Evolutionary conservation across 1,139 yeast genomes (phyloP), one percentile per base, ranked within the genome.

Genomic region (Tardiomyces depauwii): DNA sequence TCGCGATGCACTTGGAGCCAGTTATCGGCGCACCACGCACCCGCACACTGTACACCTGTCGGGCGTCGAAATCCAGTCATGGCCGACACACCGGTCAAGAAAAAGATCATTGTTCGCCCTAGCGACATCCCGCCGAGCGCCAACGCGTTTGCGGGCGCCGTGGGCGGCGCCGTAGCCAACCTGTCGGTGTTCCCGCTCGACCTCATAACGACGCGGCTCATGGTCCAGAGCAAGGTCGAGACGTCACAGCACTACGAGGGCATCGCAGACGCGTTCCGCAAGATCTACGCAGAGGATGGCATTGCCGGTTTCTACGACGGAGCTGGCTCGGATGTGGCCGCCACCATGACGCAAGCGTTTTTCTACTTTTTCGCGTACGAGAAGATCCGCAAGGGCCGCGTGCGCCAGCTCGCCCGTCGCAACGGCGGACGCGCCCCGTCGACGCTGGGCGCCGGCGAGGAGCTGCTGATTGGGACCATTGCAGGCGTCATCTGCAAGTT

Each of bases 361-460:
- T 55, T 63, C 42, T 61, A 87, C 83, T 58, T 72, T 80, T 50
- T 91, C 89, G 48, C 95, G 86, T 52, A 85, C 82, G 63, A 74
- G 80, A 63, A 83, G 78, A 88, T 46, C 88, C 93, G 60, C 80
- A 84, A 72, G 74, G 89, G 73, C 86, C 93, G 53, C 77, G 87
- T 54, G 78, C 82, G 66, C 77, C 83, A 62, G 86, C 91, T 50
- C 57, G 94, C 84, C 58, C 84, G 80, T 62, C 82, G 86, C 74
- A 78, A 77, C 59, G 64, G 82, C 49, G 87, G 86, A 69, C 73
- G 74, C 55, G 71, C 71, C 14, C 68, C 75, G 25, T 82, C 94
- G 30, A 82, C 89, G 47, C 93, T 95, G 14, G 95, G 94, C 65
- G 86, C 91, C 38, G 80, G 85, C 42, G 95, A 86, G 63, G 81